A percentile compares a stretch with the other conserved stretches of the same genome.
Conservation (phyloP, 2,329 filamentous ascomycete genomes). For the Colletotrichum sp. region DNA sequence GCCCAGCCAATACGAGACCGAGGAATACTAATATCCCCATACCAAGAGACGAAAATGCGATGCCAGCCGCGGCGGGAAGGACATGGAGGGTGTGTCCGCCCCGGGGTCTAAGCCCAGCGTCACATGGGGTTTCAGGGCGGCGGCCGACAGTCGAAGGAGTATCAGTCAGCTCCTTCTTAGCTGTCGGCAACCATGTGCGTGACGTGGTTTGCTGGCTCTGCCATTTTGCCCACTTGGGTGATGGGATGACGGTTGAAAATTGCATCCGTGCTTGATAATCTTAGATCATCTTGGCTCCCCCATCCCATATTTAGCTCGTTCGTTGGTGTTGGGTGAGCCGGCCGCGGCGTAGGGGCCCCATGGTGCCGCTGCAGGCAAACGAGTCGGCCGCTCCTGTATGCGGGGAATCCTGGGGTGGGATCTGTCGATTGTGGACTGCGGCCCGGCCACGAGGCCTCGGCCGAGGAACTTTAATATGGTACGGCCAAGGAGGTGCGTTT, state of each 20-base stretch:
- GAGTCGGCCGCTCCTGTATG: neutral
- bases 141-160: neutral
- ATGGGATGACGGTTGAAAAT: neutral
- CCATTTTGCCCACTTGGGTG: neutral
- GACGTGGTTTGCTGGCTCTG: neutral
- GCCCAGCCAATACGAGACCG: neutral
- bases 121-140: neutral
- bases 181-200: neutral
- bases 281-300: neutral
- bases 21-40: neutral
- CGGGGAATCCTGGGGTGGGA: neutral
- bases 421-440: neutral
- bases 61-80: neutral
- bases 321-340: no score
- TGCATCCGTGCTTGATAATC: neutral
- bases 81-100: neutral
- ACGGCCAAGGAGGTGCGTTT: neutral
- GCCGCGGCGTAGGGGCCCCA: neutral
- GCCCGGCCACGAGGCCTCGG: neutral
- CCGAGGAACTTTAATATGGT: neutral
- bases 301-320: neutral
- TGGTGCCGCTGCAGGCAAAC: neutral
- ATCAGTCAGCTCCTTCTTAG: neutral
- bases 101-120: neutral
- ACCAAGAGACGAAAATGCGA: neutral